Conservation (phyloP, 176 grass and related monocot genomes). For the Rhynchospora tenuis region DNA sequence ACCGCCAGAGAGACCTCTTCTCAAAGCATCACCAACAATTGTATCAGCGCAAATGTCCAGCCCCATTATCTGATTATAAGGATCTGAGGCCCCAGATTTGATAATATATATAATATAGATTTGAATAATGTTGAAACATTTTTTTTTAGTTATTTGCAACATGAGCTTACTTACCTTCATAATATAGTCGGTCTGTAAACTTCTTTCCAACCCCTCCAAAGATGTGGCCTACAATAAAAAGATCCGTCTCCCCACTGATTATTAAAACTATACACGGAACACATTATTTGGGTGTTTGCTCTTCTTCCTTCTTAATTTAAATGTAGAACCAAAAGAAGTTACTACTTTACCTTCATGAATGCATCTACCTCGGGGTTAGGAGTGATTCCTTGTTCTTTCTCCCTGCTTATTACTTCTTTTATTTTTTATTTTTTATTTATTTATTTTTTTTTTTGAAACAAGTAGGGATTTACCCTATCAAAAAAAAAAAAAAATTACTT, state of each 20-base stretch:
- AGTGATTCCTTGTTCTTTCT: constrained; percentile 60
- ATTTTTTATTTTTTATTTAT: too few species aligned
- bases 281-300: not conserved
- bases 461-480: too few species aligned
- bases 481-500: too few species aligned
- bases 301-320: not conserved
- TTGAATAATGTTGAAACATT: not conserved
- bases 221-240: constrained; percentile 50
- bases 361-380: constrained; percentile 66
- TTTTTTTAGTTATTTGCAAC: not conserved
- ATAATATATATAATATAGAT: not conserved
- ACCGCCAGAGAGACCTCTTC: constrained; percentile 83
- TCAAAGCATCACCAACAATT: constrained; percentile 72
- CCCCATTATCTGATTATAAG: constrained; percentile 70
- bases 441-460: too few species aligned
- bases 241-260: not conserved
- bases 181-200: constrained; percentile 80
- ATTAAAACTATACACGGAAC: not conserved
- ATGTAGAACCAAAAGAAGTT: not conserved
- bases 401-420: constrained; percentile 64
- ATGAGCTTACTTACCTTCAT: constrained; percentile 54
- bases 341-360: constrained; percentile 59
- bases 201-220: constrained; percentile 63
- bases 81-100: too few species aligned
- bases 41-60: constrained; percentile 73